Evolutionary conservation across 176 grass and related monocot species (phyloP).

Genomic region (Metroxylon sagu): DNA sequence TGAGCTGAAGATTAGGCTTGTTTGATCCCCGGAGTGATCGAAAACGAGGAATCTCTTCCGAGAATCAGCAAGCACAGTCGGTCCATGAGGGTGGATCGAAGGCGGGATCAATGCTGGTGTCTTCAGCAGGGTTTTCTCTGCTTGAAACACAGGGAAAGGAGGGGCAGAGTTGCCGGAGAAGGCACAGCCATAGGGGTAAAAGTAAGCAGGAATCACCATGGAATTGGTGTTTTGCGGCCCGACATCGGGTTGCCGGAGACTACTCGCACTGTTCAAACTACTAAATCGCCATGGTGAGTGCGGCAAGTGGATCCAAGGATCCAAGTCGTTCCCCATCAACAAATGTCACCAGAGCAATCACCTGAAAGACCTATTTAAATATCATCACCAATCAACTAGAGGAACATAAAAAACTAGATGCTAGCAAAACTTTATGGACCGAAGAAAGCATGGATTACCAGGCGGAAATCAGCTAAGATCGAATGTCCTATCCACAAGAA

Average conservation of each 20-base stretch:
- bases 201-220: slow-evolving; percentile 29
- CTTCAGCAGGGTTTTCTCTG: slow-evolving; percentile 9
- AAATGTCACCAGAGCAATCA: slow-evolving; percentile 27
- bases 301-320: slow-evolving; percentile 37
- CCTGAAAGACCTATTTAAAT: slow-evolving; percentile 24
- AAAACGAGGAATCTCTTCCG: slow-evolving; percentile 32
- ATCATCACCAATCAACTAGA: neutral
- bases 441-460: slow-evolving; percentile 4
- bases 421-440: slow-evolving; percentile 28
- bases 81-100: slow-evolving; percentile 13
- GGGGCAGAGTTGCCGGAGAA: slow-evolving; percentile 22
- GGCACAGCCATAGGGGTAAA: slow-evolving; percentile 20
- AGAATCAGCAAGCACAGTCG: slow-evolving; percentile 1
- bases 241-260: slow-evolving; percentile 31
- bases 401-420: neutral
- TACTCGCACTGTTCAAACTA: slow-evolving; percentile 10
- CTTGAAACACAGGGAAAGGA: slow-evolving; percentile 12
- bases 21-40: slow-evolving; percentile 28
- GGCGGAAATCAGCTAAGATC: neutral
- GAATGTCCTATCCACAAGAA: slow-evolving; percentile 11
- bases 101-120: slow-evolving; percentile 17
- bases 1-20: slow-evolving; percentile 4
- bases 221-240: slow-evolving; percentile 25
- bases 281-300: slow-evolving; percentile 48
- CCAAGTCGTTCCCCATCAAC: slow-evolving; percentile 51